Evolutionary conservation across 2,329 filamentous ascomycete species (phyloP), one percentile per base, ranked within the genome.

Genomic region (Aspergillus aculeatinus): DNA sequence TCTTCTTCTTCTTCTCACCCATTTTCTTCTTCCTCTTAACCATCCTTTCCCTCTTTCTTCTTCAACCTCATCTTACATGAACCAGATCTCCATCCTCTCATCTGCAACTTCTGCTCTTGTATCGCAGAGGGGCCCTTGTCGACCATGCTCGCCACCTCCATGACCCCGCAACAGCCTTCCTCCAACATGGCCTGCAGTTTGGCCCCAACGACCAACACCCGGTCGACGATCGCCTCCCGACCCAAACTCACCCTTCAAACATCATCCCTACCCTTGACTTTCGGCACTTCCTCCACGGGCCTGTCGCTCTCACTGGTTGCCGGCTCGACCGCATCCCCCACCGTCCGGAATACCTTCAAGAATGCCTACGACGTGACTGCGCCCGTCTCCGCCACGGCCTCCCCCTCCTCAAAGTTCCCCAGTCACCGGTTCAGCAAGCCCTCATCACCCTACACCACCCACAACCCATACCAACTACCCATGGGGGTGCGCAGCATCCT

Each of bases 191-290:
- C 63, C 47, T 66, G 61, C 49, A 60, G 59, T 27, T 27, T 67
- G 12, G 55, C 59, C 21, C 63, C 65, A n/a, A 63, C 57, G 3
- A 27, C 42, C n/a, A 25, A 60, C 31, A 47, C 5, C 52, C 63
- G 52, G 10, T 63, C 60, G 48, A 60, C 65, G 19, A 63, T 68
- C 35, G 63, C 68, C 39, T 75, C 77, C 55, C 77, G 83, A 61
- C 86, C 86, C 1, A 87, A 86, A 72, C 79, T 88, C 54, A 85
- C 83, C 44, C 78, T 88, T 55, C 83, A 88, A 74, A 88, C 86
- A 12, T 74, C 81, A 12, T 74, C 76, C 48, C 71, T 80, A 2
- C 77, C 79, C 42, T 76, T 80, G 54, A 80, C 81, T 23, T 85
- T 84, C 70, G 83, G 82, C 59, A 84, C 81, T 62, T 80, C 79